phyloP scores from a whole-genome alignment of 305 asterid species.

The Solanum hybrid region DNA sequence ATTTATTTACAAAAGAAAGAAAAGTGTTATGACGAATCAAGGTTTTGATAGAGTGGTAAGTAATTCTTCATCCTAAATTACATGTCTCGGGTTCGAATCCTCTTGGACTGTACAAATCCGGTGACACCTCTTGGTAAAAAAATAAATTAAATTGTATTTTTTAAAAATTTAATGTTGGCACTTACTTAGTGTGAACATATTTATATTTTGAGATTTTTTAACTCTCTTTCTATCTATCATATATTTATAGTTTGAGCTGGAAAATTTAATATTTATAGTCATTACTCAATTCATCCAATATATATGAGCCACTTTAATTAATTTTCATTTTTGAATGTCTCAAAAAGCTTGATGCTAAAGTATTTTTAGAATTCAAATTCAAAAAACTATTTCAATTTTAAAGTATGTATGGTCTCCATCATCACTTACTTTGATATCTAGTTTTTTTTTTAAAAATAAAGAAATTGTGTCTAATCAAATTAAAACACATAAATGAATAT shows the following conservation, averaged over 20 bases:
- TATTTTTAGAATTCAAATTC: not conserved
- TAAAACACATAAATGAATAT: not conserved
- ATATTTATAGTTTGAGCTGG: not conserved
- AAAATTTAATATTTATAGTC: not conserved
- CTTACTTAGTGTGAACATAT: not conserved
- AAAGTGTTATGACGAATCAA: rapidly evolving
- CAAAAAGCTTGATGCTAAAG: not conserved
- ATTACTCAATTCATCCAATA: not conserved
- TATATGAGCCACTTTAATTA: not conserved
- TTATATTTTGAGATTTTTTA: not conserved
- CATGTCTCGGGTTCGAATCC: rapidly evolving
- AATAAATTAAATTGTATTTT: not conserved
- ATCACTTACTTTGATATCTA: not conserved
- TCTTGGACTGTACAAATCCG: too few relatives aligned
- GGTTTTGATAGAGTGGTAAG: too few relatives aligned
- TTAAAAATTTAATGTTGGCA: not conserved
- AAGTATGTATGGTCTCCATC: not conserved
- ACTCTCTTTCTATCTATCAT: not conserved
- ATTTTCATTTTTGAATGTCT: not conserved
- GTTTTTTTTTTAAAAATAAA: not conserved
- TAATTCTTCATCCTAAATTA: too few relatives aligned
- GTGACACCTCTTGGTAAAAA: not conserved
- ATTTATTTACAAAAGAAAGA: too few relatives aligned
- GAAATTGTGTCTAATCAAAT: not conserved
- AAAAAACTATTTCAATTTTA: not conserved